Base-by-base conservation (phyloP, 495 filamentous ascomycete genomes). In the Penicillium canescens region DNA sequence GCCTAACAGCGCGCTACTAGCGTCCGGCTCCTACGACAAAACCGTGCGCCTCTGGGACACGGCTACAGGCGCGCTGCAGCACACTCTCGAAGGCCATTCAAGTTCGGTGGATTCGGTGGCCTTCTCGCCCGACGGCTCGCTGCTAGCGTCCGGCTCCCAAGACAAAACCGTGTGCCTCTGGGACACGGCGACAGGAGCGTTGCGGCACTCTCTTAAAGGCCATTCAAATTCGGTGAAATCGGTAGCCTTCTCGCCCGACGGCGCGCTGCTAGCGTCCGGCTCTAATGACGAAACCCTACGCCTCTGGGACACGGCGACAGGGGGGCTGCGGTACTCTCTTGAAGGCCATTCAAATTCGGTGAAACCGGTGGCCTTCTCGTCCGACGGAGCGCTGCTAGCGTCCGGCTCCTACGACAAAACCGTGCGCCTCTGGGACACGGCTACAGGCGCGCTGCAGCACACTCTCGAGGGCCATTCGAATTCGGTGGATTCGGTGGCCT, bases 211-310 rank as follows among this genome's bases (percentile, higher is more conserved):
- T 3, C 14, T 39, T 18, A 12, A 39, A 12, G 37, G 37, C 11
- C 37, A 39, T 39, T 2, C 3, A n/a, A 6, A 18, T 18, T 13
- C 1, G 13, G 4, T 39, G 7, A 3, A 12, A 2, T 39, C 60
- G 18, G 52, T 66, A 16, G 56, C 56, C 12, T 67, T 68, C 50
- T 73, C 69, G 3, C 54, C 52, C 3, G 57, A 67, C 40, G 57
- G 56, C 39, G 47, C n/a, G 14, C 24, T 52, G 5, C 34, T 69
- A 14, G 66, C 64, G 4, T 63, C 66, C 0, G 58, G 48, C 35
- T 65, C 59, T 4, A 3, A 3, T 1, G 57, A 56, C 45, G 41
- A 35, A 1, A 59, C 41, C 2, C 23, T 59, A 9, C 31, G 35
- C 35, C 40, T 60, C 28, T 59, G 56, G 56, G 46, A 59, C 14